Evolutionary conservation across 2,329 filamentous ascomycete species (phyloP).

Genomic region (Phyllosticta ampelicida): DNA sequence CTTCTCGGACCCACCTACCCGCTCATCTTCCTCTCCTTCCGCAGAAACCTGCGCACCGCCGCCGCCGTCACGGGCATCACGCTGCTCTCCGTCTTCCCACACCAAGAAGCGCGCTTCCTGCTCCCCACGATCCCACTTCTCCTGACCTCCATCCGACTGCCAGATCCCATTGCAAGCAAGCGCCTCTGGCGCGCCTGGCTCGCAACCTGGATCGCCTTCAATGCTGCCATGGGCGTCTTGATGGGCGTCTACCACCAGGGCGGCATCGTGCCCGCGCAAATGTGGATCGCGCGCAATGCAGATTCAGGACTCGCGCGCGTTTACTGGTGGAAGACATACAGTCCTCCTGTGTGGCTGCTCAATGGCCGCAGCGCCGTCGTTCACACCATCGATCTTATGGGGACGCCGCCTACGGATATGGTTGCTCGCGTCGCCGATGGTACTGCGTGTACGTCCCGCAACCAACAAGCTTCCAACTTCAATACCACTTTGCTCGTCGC

Average conservation of each 20-base stretch:
- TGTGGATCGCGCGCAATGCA: slow-evolving; percentile 59
- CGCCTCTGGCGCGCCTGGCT: slow-evolving; percentile 39
- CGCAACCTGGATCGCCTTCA: slow-evolving; percentile 57
- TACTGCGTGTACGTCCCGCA: slow-evolving; percentile 48
- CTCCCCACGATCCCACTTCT: slow-evolving; percentile 67
- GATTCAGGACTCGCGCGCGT: slow-evolving; percentile 42
- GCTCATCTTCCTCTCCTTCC: slow-evolving; percentile 37
- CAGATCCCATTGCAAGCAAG: slow-evolving; percentile 32
- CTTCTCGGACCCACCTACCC: slow-evolving; percentile 42
- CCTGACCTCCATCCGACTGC: slow-evolving; percentile 60
- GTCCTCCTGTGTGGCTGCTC: slow-evolving; percentile 68
- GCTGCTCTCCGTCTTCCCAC: slow-evolving; percentile 62
- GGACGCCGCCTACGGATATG: slow-evolving; percentile 51
- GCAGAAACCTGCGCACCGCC: slow-evolving; percentile 50
- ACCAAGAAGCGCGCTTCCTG: slow-evolving; percentile 72
- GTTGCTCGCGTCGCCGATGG: slow-evolving; percentile 47
- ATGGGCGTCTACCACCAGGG: slow-evolving; percentile 81
- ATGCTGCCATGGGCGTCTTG: slow-evolving; percentile 53
- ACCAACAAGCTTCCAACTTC: not conserved
- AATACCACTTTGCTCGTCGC: slow-evolving; percentile 48
- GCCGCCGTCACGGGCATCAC: slow-evolving; percentile 64
- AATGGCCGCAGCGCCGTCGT: slow-evolving; percentile 64
- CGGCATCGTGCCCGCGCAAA: slow-evolving; percentile 64
- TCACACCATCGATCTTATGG: slow-evolving; percentile 64
- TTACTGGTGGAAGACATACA: slow-evolving; percentile 81